A percentile compares a stretch with the other conserved stretches of the same genome.
These are phyloP conservation scores for Colletotrichum phormii DNA, from an alignment of 2,329 filamentous ascomycete species.

Conservation along the genomic window DNA sequence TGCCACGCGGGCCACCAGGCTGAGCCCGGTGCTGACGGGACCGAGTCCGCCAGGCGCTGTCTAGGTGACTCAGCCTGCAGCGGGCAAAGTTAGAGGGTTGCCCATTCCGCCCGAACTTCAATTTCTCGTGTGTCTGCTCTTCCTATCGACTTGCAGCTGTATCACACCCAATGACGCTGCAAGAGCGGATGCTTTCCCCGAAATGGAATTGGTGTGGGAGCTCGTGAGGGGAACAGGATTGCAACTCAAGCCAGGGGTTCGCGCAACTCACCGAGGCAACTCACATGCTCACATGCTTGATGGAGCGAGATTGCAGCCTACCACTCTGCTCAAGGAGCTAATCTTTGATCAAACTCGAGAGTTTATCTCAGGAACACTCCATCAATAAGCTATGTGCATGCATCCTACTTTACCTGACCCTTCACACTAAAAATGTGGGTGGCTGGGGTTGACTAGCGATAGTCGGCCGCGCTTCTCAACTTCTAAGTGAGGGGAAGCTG, in stretches of 20 bases:
- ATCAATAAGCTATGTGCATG: background rate
- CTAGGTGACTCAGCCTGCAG: background rate
- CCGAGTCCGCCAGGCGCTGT: background rate
- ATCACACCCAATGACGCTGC: constrained; percentile 18
- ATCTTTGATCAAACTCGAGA: background rate
- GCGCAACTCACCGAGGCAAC: constrained; percentile 26
- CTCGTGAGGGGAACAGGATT: constrained; percentile 2
- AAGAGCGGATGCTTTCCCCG: constrained; percentile 22
- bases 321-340: background rate
- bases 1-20: constrained; percentile 6
- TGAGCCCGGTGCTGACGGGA: background rate
- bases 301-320: background rate
- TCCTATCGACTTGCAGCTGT: background rate
- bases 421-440: background rate
- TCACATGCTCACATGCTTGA: constrained; percentile 28
- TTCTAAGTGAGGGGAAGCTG: constrained; percentile 27
- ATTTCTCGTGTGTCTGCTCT: background rate
- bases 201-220: constrained; percentile 11
- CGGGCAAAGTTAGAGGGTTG: background rate
- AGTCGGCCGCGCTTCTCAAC: background rate
- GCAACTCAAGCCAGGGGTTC: constrained; percentile 3
- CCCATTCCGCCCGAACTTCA: background rate
- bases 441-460: constrained; percentile 1
- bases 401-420: constrained; percentile 3
- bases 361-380: constrained; percentile 1